Percentiles rank a stretch among this genome's conserved stretches.
phyloP scores from a whole-genome alignment of 1,284 basidiomycete species.

The Apiotrichum siamense region DNA sequence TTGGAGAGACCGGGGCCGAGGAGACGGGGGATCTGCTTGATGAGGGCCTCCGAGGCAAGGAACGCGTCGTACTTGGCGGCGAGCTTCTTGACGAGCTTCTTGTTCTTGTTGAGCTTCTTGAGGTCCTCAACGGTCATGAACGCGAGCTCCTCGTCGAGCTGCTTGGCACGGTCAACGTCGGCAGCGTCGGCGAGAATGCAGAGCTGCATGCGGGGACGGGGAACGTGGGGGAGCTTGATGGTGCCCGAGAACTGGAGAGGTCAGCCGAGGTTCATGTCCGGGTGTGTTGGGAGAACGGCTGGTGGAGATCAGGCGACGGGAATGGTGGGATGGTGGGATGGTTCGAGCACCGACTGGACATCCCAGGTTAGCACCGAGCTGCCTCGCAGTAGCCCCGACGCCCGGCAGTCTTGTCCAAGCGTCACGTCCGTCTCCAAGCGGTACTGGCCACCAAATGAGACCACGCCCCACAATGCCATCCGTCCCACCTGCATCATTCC shows the following conservation, averaged over 20 bases:
- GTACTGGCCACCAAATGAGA: no score
- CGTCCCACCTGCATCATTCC: no score
- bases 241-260: conserved; percentile 62
- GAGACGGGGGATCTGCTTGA: conserved; percentile 99
- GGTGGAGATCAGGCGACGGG: no score
- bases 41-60: conserved; percentile 93
- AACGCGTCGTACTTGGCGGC: conserved; percentile 99
- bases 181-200: conserved; percentile 99
- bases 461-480: no score
- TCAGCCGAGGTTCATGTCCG: no score
- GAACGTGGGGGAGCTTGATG: conserved; percentile 93
- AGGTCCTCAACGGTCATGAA: conserved; percentile 99
- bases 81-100: conserved; percentile 99
- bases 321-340: no score
- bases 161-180: conserved; percentile 76
- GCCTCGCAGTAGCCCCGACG: no score
- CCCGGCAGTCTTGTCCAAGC: no score
- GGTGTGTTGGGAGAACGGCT: no score
- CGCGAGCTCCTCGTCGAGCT: conserved; percentile 47
- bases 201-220: conserved; percentile 97
- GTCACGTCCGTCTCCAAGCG: no score
- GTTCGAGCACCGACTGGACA: no score
- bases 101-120: conserved; percentile 87
- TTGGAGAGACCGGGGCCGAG: conserved; percentile 99
- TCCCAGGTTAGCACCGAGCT: no score